Evolutionary conservation across 2,329 filamentous ascomycete genomes (phyloP).

Genomic region (Fusarium anguioides): DNA sequence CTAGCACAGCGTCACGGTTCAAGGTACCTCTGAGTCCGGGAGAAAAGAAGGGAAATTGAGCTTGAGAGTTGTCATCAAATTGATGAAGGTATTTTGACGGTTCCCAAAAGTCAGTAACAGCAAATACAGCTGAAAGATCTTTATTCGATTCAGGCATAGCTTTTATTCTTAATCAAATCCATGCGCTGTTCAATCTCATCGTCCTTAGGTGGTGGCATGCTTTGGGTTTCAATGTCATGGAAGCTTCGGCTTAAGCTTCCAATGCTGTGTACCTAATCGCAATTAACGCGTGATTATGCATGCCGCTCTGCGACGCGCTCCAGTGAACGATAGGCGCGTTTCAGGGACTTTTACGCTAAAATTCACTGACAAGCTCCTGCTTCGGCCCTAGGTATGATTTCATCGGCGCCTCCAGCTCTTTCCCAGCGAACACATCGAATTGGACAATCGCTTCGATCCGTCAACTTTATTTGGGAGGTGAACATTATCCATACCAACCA

Average conservation of each 20-base stretch:
- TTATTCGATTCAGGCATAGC: constrained; percentile 54
- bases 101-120: constrained; percentile 70
- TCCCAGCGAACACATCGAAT: neutral
- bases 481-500: neutral
- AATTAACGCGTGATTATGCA: constrained; percentile 28
- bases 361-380: constrained; percentile 3
- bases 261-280: constrained; percentile 1
- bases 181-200: constrained; percentile 22
- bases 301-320: constrained; percentile 38
- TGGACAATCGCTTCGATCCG: constrained; percentile 6
- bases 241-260: neutral
- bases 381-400: constrained; percentile 27
- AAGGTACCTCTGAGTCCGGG: constrained; percentile 51
- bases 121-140: constrained; percentile 67
- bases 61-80: constrained; percentile 26
- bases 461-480: constrained; percentile 6
- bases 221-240: constrained; percentile 1
- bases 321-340: constrained; percentile 18
- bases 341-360: constrained; percentile 22
- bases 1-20: neutral
- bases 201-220: neutral
- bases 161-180: neutral
- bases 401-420: constrained; percentile 6
- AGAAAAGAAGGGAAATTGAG: constrained; percentile 56
- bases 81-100: constrained; percentile 62